Evolutionary conservation across 371 early-diverging fungal genomes (phyloP).

Genomic region (Entomophthora muscae): DNA sequence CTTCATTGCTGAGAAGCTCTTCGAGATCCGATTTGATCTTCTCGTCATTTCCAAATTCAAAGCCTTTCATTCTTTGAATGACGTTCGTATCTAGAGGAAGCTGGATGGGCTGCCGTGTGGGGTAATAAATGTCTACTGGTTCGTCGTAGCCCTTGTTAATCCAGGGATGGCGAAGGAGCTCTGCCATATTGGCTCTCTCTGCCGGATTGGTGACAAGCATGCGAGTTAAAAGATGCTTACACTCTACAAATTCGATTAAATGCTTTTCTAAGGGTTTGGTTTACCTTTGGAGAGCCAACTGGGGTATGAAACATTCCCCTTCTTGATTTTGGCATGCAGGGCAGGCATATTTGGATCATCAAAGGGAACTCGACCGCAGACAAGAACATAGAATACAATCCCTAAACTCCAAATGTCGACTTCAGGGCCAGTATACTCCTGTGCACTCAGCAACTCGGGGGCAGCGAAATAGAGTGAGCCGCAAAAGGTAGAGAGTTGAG

Average conservation of each 20-base stretch:
- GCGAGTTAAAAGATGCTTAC: conserved; percentile 52
- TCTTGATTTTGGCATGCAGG: conserved; percentile 84
- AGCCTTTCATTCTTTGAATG: conserved; percentile 72
- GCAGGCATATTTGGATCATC: conserved; percentile 78
- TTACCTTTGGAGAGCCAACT: conserved; percentile 30
- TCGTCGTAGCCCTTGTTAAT: conserved; percentile 56
- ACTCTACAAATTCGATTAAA: conserved; percentile 29
- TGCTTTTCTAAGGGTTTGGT: too few relatives aligned
- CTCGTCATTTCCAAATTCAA: conserved; percentile 68
- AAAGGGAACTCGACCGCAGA: conserved; percentile 91
- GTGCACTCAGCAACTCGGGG: conserved; percentile 81
- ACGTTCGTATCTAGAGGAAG: conserved; percentile 56
- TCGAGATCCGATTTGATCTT: conserved; percentile 44
- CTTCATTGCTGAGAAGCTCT: conserved; percentile 24
- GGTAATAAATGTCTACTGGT: conserved; percentile 42
- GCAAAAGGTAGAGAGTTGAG: conserved; percentile 75
- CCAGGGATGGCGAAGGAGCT: conserved; percentile 75
- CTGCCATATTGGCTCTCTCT: conserved; percentile 55
- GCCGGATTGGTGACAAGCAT: conserved; percentile 61
- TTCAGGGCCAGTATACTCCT: conserved; percentile 83
- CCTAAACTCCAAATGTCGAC: conserved; percentile 95
- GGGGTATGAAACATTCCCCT: conserved; percentile 62
- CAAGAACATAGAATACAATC: conserved; percentile 85
- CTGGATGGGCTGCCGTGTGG: conserved; percentile 42
- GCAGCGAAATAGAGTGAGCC: conserved; percentile 95